A percentile compares a stretch with the other conserved stretches of the same genome.
phyloP scores from a whole-genome alignment of 2,329 filamentous ascomycete genomes.

The Keithomyces neogunnii region DNA sequence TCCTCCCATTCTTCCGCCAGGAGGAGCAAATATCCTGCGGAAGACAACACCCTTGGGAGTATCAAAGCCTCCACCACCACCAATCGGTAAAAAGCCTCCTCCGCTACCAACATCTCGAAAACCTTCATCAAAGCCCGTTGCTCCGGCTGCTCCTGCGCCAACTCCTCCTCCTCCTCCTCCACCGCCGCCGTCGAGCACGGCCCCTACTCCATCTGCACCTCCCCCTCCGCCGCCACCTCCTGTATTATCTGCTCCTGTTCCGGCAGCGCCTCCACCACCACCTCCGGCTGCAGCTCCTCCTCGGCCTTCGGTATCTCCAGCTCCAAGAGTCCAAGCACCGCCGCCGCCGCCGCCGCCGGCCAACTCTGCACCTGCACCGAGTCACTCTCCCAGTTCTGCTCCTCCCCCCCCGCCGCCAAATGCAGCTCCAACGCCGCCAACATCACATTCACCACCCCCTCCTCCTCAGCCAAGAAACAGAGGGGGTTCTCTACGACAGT shows the following conservation, averaged over 20 bases:
- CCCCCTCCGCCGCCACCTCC: constrained; percentile 33
- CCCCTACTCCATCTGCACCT: constrained; percentile 33
- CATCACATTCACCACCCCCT: constrained; percentile 31
- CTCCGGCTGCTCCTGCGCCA: constrained; percentile 25
- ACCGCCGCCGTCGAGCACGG: constrained; percentile 23
- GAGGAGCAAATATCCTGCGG: constrained; percentile 41
- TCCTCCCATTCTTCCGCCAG: constrained; percentile 31
- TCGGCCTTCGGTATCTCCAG: constrained; percentile 20
- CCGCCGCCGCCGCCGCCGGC: constrained; percentile 26
- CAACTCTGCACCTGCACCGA: constrained; percentile 20
- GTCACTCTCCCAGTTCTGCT: constrained; percentile 17
- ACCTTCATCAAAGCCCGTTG: constrained; percentile 33
- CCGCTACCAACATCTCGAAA: constrained; percentile 54
- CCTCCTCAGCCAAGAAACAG: constrained; percentile 29
- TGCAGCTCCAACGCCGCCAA: constrained; percentile 17
- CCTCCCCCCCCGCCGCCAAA: constrained; percentile 21
- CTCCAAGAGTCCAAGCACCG: constrained; percentile 25
- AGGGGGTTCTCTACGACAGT: constrained; percentile 42
- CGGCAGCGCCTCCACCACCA: constrained; percentile 36
- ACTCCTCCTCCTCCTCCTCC: constrained; percentile 23
- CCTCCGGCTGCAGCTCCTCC: constrained; percentile 26
- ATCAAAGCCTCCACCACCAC: constrained; percentile 55
- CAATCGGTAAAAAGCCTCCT: constrained; percentile 67
- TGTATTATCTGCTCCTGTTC: constrained; percentile 27
- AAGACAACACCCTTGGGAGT: constrained; percentile 40